Conservation (phyloP, 2,329 filamentous ascomycete species). For the Alternaria atra region DNA sequence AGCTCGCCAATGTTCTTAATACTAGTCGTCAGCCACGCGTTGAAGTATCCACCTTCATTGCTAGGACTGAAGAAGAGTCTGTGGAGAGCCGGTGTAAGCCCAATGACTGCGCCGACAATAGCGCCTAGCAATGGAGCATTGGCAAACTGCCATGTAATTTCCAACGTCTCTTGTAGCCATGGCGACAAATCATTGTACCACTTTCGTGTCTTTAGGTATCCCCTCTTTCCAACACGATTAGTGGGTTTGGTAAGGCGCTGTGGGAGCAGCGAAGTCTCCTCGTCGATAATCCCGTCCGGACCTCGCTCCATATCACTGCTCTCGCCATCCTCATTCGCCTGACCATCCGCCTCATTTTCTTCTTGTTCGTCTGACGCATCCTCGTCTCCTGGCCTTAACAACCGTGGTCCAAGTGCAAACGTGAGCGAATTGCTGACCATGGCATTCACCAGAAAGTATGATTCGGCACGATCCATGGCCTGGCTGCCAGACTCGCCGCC, state of each 20-base stretch:
- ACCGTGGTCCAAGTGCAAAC: conserved; percentile 68
- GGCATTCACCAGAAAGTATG: conserved; percentile 72
- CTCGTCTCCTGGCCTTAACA: conserved; percentile 61
- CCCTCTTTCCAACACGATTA: conserved; percentile 41
- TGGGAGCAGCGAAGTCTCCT: conserved; percentile 63
- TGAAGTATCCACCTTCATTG: conserved; percentile 69
- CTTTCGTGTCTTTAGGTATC: conserved; percentile 46
- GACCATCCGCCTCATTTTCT: conserved; percentile 9
- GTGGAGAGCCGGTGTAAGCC: conserved; percentile 68
- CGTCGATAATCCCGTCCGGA: conserved; percentile 46
- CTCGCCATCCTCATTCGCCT: conserved; percentile 36
- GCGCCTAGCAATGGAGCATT: conserved; percentile 71
- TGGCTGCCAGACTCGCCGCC: conserved; percentile 53
- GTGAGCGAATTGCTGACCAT: conserved; percentile 71
- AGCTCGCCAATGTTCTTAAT: conserved; percentile 70
- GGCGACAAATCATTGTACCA: conserved; percentile 49
- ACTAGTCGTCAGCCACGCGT: conserved; percentile 70
- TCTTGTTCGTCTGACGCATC: conserved; percentile 51
- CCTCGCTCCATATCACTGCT: conserved; percentile 35
- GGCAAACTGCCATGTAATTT: conserved; percentile 61
- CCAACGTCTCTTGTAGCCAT: conserved; percentile 52
- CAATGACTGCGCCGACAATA: conserved; percentile 66
- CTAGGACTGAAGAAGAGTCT: conserved; percentile 67
- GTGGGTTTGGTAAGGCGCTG: conserved; percentile 42
- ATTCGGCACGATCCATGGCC: conserved; percentile 68